phyloP scores from a whole-genome alignment of 2,329 filamentous ascomycete species.

The Pseudodiploospora longispora region DNA sequence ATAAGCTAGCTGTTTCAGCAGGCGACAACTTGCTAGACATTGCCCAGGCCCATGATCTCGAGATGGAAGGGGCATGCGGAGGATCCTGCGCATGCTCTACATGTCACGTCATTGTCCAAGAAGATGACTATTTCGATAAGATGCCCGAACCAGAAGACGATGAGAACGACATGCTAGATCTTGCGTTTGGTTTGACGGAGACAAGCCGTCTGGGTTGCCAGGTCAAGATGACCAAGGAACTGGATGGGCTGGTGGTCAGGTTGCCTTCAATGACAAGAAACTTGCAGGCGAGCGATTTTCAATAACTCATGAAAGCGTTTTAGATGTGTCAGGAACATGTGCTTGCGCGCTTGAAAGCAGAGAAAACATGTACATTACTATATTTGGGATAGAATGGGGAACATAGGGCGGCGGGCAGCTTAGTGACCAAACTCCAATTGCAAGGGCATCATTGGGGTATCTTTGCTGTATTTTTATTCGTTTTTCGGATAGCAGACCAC shows the following conservation, averaged over 20 bases:
- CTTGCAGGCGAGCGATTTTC: conserved; percentile 89
- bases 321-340: not conserved
- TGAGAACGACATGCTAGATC: conserved; percentile 84
- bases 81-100: conserved; percentile 91
- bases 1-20: conserved; percentile 70
- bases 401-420: conserved; percentile 1
- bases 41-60: conserved; percentile 86
- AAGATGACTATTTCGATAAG: conserved; percentile 65
- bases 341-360: no score
- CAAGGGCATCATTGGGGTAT: conserved; percentile 6
- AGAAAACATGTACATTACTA: conserved; percentile 5
- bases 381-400: conserved; percentile 5
- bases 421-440: not conserved
- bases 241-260: conserved; percentile 79
- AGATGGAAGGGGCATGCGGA: conserved; percentile 98
- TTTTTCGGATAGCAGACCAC: not conserved
- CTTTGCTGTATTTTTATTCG: conserved; percentile 5
- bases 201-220: conserved; percentile 80
- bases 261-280: conserved; percentile 93
- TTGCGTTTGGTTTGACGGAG: conserved; percentile 85
- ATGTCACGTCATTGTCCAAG: conserved; percentile 79
- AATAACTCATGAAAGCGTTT: conserved; percentile 17
- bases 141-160: conserved; percentile 73
- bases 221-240: conserved; percentile 81
- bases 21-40: conserved; percentile 95